Base-by-base conservation (phyloP, 2,329 filamentous ascomycete genomes). In the Beauveria brongniartii region DNA sequence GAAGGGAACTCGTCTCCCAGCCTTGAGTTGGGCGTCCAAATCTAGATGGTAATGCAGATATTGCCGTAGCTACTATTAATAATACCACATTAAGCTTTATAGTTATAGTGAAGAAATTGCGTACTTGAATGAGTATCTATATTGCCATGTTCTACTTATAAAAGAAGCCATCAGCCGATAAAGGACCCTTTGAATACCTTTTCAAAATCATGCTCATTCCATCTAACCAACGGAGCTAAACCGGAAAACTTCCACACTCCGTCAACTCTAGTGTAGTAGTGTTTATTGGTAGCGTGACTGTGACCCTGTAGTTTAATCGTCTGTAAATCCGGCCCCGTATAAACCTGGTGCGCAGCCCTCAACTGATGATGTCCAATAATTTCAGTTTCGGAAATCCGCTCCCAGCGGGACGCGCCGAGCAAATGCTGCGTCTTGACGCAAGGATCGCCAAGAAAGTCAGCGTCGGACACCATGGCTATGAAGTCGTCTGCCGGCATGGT, bases 361-460 rank as follows among this genome's bases (percentile, higher is more conserved):
- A 85, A 73, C 74, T 86, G 83, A 70, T 85, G 82, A 68, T 82
- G 77, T 18, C 83, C 83, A 61, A 84, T 72, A 55, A 84, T 78
- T 69, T 85, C 79, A 18, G 77, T 80, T 61, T 84, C 82, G 1
- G 80, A 82, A 41, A 84, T 70, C 65, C 78, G 80, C 69, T 83
- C 78, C 80, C 80, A 87, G 70, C 81, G 80, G n/a, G 80, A 79
- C 30, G 78, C 80, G 56, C 84, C 83, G 66, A 87, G 80, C 67
- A 87, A 81, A 73, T 88, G 85, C 71, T 88, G 85, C 6, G 85
- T 87, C 71, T 81, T 82, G 63, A 88, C 34, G 20, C 82, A 77
- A 22, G 80, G 80, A 73, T 87, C 82, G 62, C 85, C 84, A 34
- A 88, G 51, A 26, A 53, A 53, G 76, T 63, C 87, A 83, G 2